phyloP scores from a whole-genome alignment of 208 protist genomes.

The Leishmania braziliensis region DNA sequence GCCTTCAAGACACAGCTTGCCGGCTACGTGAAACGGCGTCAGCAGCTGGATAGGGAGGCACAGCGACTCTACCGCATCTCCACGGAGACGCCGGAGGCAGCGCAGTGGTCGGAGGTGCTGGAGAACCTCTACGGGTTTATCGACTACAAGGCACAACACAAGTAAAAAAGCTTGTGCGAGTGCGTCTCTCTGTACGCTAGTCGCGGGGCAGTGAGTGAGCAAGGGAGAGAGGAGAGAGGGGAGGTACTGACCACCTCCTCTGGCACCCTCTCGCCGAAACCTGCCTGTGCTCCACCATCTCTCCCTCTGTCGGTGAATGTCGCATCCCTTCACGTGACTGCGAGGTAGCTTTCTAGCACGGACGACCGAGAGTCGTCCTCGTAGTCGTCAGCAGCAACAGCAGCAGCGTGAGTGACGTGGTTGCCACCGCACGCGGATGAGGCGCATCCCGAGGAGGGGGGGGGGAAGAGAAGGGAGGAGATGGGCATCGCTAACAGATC shows the following conservation, averaged over 20 bases:
- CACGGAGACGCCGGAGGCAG: constrained; percentile 40
- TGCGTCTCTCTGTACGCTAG: not conserved
- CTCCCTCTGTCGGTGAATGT: not conserved
- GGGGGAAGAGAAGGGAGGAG: not conserved
- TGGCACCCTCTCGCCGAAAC: not conserved
- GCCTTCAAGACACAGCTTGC: constrained; percentile 45
- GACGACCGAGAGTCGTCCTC: not conserved
- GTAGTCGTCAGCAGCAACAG: not conserved
- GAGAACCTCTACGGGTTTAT: constrained; percentile 79
- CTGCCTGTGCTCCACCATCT: not conserved
- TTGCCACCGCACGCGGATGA: not conserved
- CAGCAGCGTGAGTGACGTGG: constrained; percentile 6
- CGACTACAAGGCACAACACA: constrained; percentile 61
- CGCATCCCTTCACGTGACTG: not conserved
- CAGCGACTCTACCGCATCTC: constrained; percentile 42
- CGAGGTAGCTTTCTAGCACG: not conserved
- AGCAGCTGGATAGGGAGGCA: constrained; percentile 44
- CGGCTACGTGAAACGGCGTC: constrained; percentile 53
- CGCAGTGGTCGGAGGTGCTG: constrained; percentile 63
- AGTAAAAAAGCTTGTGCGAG: constrained; percentile 10
- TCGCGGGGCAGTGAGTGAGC: not conserved
- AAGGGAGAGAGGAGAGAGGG: not conserved
- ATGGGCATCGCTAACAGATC: not conserved
- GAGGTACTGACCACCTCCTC: not conserved
- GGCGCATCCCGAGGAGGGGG: not conserved